A percentile compares a stretch with the other conserved stretches of the same genome.
Conservation (phyloP, 2,329 filamentous ascomycete genomes). For the Cryphonectria carpinicola region DNA sequence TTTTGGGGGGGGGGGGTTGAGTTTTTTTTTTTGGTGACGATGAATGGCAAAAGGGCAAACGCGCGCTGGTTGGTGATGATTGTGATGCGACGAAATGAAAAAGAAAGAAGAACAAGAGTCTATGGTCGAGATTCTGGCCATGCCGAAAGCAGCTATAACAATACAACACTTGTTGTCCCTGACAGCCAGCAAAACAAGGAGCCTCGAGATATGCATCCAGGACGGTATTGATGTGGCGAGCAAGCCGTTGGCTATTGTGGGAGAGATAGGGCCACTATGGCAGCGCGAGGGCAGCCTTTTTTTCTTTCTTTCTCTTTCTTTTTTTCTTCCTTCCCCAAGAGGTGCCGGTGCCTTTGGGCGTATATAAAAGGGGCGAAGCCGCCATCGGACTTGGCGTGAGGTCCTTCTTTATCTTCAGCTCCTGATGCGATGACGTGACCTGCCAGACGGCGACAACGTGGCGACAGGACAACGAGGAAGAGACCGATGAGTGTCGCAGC, state of each 20-base stretch:
- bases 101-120: background rate
- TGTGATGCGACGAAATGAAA: background rate
- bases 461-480: background rate
- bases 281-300: background rate
- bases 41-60: background rate
- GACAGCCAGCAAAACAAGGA: background rate
- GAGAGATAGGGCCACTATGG: background rate
- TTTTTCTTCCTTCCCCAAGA: too few species aligned
- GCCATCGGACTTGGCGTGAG: background rate
- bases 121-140: background rate
- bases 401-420: background rate
- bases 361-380: background rate
- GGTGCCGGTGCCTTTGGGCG: background rate
- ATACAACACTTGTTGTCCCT: background rate
- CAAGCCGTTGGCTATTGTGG: background rate
- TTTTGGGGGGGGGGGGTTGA: too few species aligned
- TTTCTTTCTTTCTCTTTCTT: too few species aligned
- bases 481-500: background rate
- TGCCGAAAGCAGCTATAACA: background rate
- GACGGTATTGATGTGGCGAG: background rate
- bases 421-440: background rate
- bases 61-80: background rate
- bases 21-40: background rate
- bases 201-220: background rate
- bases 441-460: background rate